phyloP scores from a whole-genome alignment of 768 basidiomycete genomes.

The Mrakia hoshinonis region DNA sequence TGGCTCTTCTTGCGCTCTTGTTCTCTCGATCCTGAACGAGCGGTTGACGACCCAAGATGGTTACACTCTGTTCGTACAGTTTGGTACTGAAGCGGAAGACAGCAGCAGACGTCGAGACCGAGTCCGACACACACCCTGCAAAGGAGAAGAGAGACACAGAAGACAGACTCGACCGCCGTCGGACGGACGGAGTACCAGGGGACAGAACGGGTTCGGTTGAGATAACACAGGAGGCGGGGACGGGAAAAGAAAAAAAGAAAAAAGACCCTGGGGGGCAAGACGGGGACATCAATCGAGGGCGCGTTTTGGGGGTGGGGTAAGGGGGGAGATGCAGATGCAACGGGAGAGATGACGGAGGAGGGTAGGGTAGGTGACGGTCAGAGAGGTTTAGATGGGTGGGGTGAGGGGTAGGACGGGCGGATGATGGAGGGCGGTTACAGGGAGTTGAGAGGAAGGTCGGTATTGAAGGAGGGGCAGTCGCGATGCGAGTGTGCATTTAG shows the following conservation, averaged over 20 bases:
- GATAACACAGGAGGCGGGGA: neutral
- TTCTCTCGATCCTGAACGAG: too few relatives aligned
- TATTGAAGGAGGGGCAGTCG: neutral
- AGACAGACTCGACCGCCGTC: too few relatives aligned
- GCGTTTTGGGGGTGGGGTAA: neutral
- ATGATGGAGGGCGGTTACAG: too few relatives aligned
- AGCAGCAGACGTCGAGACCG: too few relatives aligned
- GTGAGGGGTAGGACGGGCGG: too few relatives aligned
- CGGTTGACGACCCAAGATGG: too few relatives aligned
- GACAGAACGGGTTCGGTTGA: neutral
- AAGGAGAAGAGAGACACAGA: too few relatives aligned
- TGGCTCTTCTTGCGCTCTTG: too few relatives aligned
- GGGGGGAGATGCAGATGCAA: constrained; percentile 1
- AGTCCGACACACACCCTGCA: too few relatives aligned
- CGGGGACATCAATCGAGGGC: constrained; percentile 2
- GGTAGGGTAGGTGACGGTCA: neutral
- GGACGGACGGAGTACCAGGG: neutral
- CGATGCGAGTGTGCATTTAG: neutral
- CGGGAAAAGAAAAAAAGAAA: neutral
- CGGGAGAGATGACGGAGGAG: neutral
- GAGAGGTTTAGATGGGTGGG: constrained; percentile 1
- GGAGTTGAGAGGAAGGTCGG: neutral
- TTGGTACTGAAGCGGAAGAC: too few relatives aligned
- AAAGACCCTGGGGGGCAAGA: neutral
- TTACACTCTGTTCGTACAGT: too few relatives aligned